Base-by-base conservation (phyloP, 179 eudicot genomes). In the Gypsophila paniculata region DNA sequence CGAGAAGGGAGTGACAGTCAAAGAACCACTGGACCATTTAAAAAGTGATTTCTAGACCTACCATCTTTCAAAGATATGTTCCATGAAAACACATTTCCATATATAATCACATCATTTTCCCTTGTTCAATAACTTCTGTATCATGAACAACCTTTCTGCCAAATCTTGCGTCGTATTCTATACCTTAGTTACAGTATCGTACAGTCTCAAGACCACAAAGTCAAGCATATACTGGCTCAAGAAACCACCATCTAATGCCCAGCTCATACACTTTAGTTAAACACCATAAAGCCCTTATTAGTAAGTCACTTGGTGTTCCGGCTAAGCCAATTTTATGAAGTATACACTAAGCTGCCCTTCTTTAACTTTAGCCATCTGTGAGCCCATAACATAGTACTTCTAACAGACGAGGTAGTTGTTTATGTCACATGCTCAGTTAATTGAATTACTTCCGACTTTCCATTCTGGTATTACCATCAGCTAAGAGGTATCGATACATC, bases 81-180 rank as follows among this genome's bases (percentile, higher is more conserved):
- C 29, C 17, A 5, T 12, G 25, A 61, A 14, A 29, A 18, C 39
- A 29, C 68, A 19, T 65, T 39, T 18, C 17, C n/a, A 42, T 65
- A 42, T 65, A 44, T 39, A 65, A 65, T 65, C 68, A 65, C 52
- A 39, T 65, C 67, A 14, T 65, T 39, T n/a, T n/a, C n/a, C n/a
- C n/a, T n/a, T n/a, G n/a, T n/a, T n/a, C n/a, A n/a, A n/a, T n/a
- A n/a, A n/a, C n/a, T n/a, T n/a, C n/a, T n/a, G n/a, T n/a, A n/a
- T n/a, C n/a, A n/a, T n/a, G n/a, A n/a, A n/a, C n/a, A n/a, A n/a
- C n/a, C n/a, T n/a, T n/a, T 39, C 44, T 8, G 44, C 44, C 44
- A 39, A 39, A 8, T 39, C 6, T 65, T 52, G 42, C 52, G 42
- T 65, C 67, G 17, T 65, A 18, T 42, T 64, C 51, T 2, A 23